These are phyloP conservation scores for Exserohilum rostratum DNA, from an alignment of 2,329 filamentous ascomycete species.

Conservation along the genomic window DNA sequence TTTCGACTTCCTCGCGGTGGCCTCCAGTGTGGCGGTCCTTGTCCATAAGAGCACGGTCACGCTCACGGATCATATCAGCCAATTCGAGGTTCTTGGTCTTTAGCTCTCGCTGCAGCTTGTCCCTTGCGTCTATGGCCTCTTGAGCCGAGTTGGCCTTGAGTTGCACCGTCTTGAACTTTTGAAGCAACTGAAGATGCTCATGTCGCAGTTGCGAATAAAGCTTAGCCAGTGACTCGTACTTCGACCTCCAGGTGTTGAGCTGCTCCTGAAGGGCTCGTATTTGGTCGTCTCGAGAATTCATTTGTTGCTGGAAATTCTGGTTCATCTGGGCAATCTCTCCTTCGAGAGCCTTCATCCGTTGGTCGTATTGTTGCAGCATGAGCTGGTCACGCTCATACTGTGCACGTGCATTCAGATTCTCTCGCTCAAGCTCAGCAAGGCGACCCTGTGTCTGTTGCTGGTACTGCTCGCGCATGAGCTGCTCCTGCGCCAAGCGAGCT, in stretches of 20 bases:
- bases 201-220: slow-evolving; percentile 94
- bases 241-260: slow-evolving; percentile 95
- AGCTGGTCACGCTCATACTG: slow-evolving; percentile 98
- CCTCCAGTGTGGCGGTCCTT: slow-evolving; percentile 85
- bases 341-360: slow-evolving; percentile 90
- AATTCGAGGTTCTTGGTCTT: slow-evolving; percentile 99
- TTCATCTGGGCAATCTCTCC: slow-evolving; percentile 83
- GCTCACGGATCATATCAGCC: slow-evolving; percentile 97
- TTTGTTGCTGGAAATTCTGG: slow-evolving; percentile 82
- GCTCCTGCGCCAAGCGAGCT: slow-evolving; percentile 87
- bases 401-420: slow-evolving; percentile 90
- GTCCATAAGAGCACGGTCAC: slow-evolving; percentile 91
- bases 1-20: slow-evolving; percentile 92
- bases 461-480: slow-evolving; percentile 84
- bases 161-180: slow-evolving; percentile 96
- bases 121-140: slow-evolving; percentile 91
- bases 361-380: slow-evolving; percentile 94
- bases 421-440: slow-evolving; percentile 92
- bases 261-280: slow-evolving; percentile 92
- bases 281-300: slow-evolving; percentile 90
- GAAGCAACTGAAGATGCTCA: slow-evolving; percentile 91
- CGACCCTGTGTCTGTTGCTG: slow-evolving; percentile 94
- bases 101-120: slow-evolving; percentile 95
- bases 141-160: slow-evolving; percentile 96
- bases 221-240: slow-evolving; percentile 96